phyloP scores from a whole-genome alignment of 441 rosid genomes.

The Daphne laureola region DNA sequence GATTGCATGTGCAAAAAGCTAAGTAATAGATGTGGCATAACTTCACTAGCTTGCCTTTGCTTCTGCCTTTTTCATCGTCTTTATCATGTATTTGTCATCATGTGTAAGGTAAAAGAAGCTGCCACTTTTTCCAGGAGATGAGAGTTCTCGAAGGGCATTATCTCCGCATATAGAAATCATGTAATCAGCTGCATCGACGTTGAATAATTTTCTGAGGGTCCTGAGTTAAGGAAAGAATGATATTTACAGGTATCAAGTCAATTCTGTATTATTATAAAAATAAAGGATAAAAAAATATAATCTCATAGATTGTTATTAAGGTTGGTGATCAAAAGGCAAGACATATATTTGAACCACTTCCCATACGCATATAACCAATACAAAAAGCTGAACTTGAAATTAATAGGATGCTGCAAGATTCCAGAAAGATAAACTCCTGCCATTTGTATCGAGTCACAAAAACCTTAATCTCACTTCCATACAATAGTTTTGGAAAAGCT shows the following conservation, averaged over 20 bases:
- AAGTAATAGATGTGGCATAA: not conserved
- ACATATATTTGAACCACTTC: no score
- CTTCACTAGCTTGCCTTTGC: slow-evolving; percentile 49
- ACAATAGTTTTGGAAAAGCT: no score
- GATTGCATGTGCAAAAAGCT: not conserved
- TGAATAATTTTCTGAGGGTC: slow-evolving; percentile 89
- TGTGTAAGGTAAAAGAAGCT: slow-evolving; percentile 89
- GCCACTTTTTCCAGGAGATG: slow-evolving; percentile 98
- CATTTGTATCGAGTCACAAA: no score
- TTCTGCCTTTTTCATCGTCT: slow-evolving; percentile 98
- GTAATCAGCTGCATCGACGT: slow-evolving; percentile 92
- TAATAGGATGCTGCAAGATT: no score
- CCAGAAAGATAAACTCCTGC: no score
- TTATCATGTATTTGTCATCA: slow-evolving; percentile 95
- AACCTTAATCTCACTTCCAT: no score
- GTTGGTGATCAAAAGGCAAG: no score
- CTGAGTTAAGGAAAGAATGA: slow-evolving; percentile 28
- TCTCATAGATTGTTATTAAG: no score
- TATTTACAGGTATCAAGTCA: not conserved
- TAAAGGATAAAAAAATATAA: no score
- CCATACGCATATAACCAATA: no score
- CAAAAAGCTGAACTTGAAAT: no score
- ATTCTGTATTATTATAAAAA: not conserved
- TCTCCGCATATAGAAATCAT: slow-evolving; percentile 94
- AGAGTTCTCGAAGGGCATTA: slow-evolving; percentile 94